Conservation (phyloP, 306 rosid species). For the Rosa chinensis region DNA sequence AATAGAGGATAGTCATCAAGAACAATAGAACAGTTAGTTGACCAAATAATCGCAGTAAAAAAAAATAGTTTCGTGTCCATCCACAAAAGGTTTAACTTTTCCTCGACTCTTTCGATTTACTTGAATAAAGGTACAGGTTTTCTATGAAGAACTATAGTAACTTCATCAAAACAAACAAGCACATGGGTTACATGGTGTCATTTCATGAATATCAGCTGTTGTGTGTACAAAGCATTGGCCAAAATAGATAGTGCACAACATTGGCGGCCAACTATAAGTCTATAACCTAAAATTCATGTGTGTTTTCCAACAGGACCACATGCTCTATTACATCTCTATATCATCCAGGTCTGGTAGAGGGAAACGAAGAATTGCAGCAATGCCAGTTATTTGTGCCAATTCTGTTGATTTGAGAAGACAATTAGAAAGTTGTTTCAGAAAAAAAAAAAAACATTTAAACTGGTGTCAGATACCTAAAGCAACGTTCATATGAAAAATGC, state of each 20-base stretch:
- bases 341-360: slow-evolving; percentile 97
- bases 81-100: neutral
- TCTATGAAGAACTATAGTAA: neutral
- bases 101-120: neutral
- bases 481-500: neutral
- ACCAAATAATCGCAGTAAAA: neutral
- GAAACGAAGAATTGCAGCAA: slow-evolving; percentile 93
- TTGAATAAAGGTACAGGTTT: neutral
- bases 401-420: slow-evolving; percentile 50
- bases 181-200: neutral
- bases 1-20: neutral
- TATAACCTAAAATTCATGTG: neutral
- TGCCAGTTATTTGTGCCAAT: slow-evolving; percentile 64
- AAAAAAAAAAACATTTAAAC: neutral
- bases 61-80: too few relatives aligned
- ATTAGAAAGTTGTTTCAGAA: neutral
- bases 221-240: slow-evolving; percentile 4
- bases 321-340: slow-evolving; percentile 65
- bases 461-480: slow-evolving; percentile 1
- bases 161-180: neutral
- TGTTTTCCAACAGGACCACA: neutral
- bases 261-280: neutral
- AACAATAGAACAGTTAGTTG: neutral
- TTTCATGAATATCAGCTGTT: neutral
- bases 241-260: neutral